Evolutionary conservation across 257 asterid genomes (phyloP).

Genomic region (Rauvolfia tetraphylla): DNA sequence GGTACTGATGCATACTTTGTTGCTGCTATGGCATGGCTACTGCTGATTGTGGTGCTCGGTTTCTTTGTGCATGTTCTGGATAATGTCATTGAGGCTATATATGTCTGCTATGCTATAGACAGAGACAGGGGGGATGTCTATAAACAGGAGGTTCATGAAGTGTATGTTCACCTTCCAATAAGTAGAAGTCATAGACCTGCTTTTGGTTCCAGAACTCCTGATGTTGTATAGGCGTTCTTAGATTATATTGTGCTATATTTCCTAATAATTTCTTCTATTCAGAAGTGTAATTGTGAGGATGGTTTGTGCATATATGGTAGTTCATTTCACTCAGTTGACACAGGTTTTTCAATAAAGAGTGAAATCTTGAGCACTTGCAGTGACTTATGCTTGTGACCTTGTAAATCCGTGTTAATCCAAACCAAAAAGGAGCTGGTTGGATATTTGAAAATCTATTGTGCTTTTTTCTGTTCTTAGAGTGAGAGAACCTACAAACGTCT

Average conservation of each 20-base stretch:
- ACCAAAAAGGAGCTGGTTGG: neutral
- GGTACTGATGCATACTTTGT: slow-evolving; percentile 71
- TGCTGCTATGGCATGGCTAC: slow-evolving; percentile 68
- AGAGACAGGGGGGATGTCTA: slow-evolving; percentile 83
- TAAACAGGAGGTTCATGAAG: slow-evolving; percentile 86
- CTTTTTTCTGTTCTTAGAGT: neutral
- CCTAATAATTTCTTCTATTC: slow-evolving; percentile 27
- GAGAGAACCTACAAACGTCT: neutral
- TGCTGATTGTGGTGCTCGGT: slow-evolving; percentile 63
- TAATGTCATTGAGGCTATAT: slow-evolving; percentile 72
- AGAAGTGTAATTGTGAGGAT: slow-evolving; percentile 14
- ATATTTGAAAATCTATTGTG: neutral
- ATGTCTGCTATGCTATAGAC: slow-evolving; percentile 89
- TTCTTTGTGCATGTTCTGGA: slow-evolving; percentile 77
- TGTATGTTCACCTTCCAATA: slow-evolving; percentile 86
- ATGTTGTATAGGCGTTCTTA: slow-evolving; percentile 35
- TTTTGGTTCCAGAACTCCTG: slow-evolving; percentile 51
- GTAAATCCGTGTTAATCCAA: neutral
- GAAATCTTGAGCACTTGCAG: neutral
- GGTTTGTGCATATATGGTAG: slow-evolving; percentile 5
- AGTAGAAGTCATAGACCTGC: slow-evolving; percentile 76
- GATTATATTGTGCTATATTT: slow-evolving; percentile 31
- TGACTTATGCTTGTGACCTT: neutral
- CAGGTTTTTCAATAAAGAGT: slow-evolving; percentile 20
- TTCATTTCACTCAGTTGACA: slow-evolving; percentile 13